These are phyloP conservation scores for Bipolaris gigantea DNA, from an alignment of 2,329 filamentous ascomycete genomes.

Conservation along the genomic window DNA sequence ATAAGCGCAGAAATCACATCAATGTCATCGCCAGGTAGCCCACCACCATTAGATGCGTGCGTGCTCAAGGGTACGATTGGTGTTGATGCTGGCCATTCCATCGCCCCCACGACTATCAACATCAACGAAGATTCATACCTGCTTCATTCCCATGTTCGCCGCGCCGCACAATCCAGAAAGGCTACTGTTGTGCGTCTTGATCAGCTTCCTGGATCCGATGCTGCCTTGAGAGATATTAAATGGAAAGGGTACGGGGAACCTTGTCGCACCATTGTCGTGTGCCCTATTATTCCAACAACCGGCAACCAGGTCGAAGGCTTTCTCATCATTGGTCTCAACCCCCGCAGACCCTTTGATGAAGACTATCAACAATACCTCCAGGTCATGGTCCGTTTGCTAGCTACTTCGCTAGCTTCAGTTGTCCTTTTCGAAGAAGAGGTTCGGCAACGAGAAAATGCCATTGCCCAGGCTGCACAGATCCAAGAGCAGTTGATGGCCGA, in stretches of 20 bases:
- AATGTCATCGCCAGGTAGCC: constrained; percentile 21
- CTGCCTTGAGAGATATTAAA: constrained; percentile 30
- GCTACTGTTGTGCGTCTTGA: constrained; percentile 34
- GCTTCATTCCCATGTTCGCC: constrained; percentile 30
- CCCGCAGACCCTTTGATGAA: constrained; percentile 43
- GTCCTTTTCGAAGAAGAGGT: constrained; percentile 46
- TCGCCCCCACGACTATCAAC: constrained; percentile 33
- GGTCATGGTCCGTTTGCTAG: constrained; percentile 42
- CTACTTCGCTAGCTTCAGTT: constrained; percentile 46
- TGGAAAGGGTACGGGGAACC: constrained; percentile 43
- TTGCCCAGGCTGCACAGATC: constrained; percentile 40
- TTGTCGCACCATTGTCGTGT: constrained; percentile 39
- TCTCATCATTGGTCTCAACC: constrained; percentile 46
- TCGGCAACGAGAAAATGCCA: constrained; percentile 39
- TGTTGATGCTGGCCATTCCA: constrained; percentile 24
- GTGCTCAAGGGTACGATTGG: constrained; percentile 33
- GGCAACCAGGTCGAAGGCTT: constrained; percentile 44
- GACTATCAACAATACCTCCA: constrained; percentile 46
- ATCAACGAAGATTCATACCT: constrained; percentile 23
- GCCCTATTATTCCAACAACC: constrained; percentile 43
- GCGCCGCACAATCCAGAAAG: constrained; percentile 31
- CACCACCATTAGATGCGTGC: constrained; percentile 16
- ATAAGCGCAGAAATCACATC: constrained; percentile 17
- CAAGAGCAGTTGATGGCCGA: constrained; percentile 41
- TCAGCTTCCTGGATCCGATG: constrained; percentile 31